Evolutionary conservation across 805 yeast genomes (phyloP).

Genomic region (Saturnispora hagleri): DNA sequence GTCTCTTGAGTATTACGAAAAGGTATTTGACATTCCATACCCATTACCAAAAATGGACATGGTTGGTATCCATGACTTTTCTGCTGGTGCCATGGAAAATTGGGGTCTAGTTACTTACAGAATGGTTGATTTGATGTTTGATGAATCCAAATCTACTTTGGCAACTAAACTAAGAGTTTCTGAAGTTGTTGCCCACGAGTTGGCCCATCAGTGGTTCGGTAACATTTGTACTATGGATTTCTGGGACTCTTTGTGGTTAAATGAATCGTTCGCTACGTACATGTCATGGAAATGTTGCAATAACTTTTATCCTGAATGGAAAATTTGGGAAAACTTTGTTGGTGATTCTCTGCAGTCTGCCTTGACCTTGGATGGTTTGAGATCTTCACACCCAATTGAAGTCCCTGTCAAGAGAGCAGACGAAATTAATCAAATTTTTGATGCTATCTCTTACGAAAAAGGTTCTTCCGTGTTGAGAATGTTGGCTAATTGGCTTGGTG

Average conservation of each 20-base stretch:
- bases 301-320: slow-evolving; percentile 71
- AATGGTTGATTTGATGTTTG: slow-evolving; percentile 44
- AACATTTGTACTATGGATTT: slow-evolving; percentile 85
- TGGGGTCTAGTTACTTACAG: slow-evolving; percentile 78
- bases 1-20: slow-evolving; percentile 42
- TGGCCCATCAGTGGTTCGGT: slow-evolving; percentile 95
- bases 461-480: slow-evolving; percentile 72
- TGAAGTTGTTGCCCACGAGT: slow-evolving; percentile 77
- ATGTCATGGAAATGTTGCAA: slow-evolving; percentile 68
- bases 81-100: slow-evolving; percentile 89
- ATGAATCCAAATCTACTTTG: slow-evolving; percentile 38
- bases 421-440: slow-evolving; percentile 77
- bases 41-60: slow-evolving; percentile 82
- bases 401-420: slow-evolving; percentile 78
- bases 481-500: slow-evolving; percentile 67
- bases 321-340: slow-evolving; percentile 55
- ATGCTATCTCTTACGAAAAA: slow-evolving; percentile 72
- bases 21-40: slow-evolving; percentile 43
- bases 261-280: slow-evolving; percentile 88
- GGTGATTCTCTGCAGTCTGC: slow-evolving; percentile 47
- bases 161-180: slow-evolving; percentile 62
- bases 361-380: slow-evolving; percentile 45
- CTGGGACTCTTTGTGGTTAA: slow-evolving; percentile 90
- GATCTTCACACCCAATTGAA: slow-evolving; percentile 74
- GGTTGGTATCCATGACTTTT: slow-evolving; percentile 69